Conservation (phyloP, 2,329 filamentous ascomycete genomes). For the Fusarium virguliforme region DNA sequence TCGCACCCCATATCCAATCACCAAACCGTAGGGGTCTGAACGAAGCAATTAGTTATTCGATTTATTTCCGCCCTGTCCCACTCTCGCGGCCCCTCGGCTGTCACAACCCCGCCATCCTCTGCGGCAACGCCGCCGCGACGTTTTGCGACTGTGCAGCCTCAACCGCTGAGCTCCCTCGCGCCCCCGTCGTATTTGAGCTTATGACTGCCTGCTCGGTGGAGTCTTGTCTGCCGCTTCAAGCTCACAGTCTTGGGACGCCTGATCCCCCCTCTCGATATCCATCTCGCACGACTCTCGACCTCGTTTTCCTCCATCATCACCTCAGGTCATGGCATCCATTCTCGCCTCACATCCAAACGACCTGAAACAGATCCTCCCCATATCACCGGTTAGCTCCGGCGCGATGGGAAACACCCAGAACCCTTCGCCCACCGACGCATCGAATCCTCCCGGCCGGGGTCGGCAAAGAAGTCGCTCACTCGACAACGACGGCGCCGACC, state of each 20-base stretch:
- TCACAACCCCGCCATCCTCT: conserved; percentile 47
- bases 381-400: conserved; percentile 58
- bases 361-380: conserved; percentile 57
- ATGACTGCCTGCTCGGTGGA: conserved; percentile 33
- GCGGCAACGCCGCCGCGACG: conserved; percentile 30
- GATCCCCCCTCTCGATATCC: conserved; percentile 3
- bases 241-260: not conserved
- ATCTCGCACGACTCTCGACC: conserved; percentile 1
- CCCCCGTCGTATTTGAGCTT: conserved; percentile 24
- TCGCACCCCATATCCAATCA: conserved; percentile 39
- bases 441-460: conserved; percentile 55
- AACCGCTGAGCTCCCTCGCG: conserved; percentile 28
- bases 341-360: conserved; percentile 47
- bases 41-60: conserved; percentile 36
- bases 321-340: conserved; percentile 51
- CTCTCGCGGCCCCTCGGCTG: conserved; percentile 39
- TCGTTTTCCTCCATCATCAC: conserved; percentile 15
- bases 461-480: conserved; percentile 62
- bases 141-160: conserved; percentile 36
- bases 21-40: conserved; percentile 46
- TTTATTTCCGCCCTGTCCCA: conserved; percentile 45
- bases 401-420: conserved; percentile 63
- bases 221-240: conserved; percentile 17
- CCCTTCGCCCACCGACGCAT: conserved; percentile 55
- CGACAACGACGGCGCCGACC: conserved; percentile 61